A percentile compares a stretch with the other conserved stretches of the same genome.
These are phyloP conservation scores for Xylaria sp. DNA, from an alignment of 2,329 filamentous ascomycete species.

Conservation along the genomic window DNA sequence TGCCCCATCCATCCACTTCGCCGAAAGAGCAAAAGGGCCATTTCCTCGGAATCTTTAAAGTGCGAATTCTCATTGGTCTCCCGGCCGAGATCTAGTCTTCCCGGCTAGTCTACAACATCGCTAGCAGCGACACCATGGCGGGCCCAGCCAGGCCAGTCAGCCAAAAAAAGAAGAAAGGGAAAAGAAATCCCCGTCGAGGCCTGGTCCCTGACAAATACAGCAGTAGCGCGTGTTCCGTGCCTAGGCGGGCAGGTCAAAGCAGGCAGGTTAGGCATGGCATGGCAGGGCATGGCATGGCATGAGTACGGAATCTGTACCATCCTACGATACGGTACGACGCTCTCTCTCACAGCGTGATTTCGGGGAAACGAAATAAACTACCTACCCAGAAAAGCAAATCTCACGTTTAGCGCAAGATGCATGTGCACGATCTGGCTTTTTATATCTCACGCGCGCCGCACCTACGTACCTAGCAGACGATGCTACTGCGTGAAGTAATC, in stretches of 20 bases:
- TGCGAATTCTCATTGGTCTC: constrained; percentile 11
- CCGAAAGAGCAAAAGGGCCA: constrained; percentile 3
- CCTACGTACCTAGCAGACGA: no score
- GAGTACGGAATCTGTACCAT: no score
- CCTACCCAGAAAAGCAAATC: neutral
- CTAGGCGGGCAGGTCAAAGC: no score
- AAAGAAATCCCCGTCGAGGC: constrained; percentile 10
- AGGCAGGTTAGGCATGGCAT: no score
- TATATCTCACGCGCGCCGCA: constrained; percentile 5
- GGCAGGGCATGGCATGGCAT: no score
- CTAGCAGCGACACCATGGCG: neutral
- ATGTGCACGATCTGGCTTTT: constrained; percentile 24
- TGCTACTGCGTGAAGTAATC: neutral
- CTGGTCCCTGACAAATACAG: constrained; percentile 20
- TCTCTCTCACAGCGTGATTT: constrained; percentile 12
- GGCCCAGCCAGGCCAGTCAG: neutral
- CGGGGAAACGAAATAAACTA: neutral
- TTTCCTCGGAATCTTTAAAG: neutral
- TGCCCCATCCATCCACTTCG: constrained; percentile 4
- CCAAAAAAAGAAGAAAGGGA: neutral
- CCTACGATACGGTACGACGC: no score
- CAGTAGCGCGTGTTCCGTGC: no score
- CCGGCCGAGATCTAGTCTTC: neutral
- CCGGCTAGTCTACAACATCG: neutral
- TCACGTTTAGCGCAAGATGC: constrained; percentile 20